Evolutionary conservation across 495 filamentous ascomycete genomes (phyloP).

Genomic region (Hypomontagnella monticulosa): DNA sequence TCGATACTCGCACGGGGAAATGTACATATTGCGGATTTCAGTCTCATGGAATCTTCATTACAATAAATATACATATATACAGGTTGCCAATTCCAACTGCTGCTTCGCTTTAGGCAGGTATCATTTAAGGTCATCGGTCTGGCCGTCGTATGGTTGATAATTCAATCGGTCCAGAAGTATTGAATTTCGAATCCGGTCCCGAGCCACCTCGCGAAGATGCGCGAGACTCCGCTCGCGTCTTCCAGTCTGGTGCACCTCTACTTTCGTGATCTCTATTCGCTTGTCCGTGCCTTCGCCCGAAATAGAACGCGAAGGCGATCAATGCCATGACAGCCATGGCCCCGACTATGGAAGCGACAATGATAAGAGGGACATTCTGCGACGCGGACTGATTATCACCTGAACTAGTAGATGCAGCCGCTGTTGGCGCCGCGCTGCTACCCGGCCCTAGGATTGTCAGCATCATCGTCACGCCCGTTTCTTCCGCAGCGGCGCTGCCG

Average conservation of each 20-base stretch:
- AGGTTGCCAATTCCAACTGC: background rate
- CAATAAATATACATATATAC: background rate
- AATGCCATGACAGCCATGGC: constrained; percentile 12
- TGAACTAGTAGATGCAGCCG: background rate
- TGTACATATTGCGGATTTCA: too few relatives aligned
- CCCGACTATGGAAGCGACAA: constrained; percentile 23
- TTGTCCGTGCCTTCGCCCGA: constrained; percentile 12
- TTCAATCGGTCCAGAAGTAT: background rate
- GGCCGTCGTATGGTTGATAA: constrained; percentile 3
- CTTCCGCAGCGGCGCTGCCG: background rate
- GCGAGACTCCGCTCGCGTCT: background rate
- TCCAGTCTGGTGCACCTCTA: constrained; percentile 3
- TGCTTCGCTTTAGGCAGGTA: too few relatives aligned
- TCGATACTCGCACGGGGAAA: too few relatives aligned
- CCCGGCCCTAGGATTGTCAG: background rate
- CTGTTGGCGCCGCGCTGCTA: background rate
- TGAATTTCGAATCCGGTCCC: background rate
- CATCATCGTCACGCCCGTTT: background rate
- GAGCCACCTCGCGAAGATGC: background rate
- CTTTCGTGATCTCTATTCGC: background rate
- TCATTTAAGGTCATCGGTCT: background rate
- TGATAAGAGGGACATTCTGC: constrained; percentile 1
- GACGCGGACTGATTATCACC: background rate
- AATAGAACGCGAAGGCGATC: constrained; percentile 19
- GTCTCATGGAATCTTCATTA: too few relatives aligned